A percentile compares a stretch with the other conserved stretches of the same genome.
These are phyloP conservation scores for Pisolithus orientalis DNA, from an alignment of 768 basidiomycete genomes.

Conservation along the genomic window DNA sequence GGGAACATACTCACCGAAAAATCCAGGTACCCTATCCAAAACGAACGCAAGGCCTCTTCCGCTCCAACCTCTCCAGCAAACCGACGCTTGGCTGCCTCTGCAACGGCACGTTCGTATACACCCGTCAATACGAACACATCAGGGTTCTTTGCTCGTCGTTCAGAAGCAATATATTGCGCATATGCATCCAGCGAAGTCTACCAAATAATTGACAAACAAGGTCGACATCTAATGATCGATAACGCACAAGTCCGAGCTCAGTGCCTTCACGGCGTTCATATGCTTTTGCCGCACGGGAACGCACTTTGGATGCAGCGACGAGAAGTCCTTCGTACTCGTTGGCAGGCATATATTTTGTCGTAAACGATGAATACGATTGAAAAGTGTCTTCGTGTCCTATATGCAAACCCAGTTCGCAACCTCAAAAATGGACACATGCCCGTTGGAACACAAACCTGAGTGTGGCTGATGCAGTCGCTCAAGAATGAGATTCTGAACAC, in stretches of 20 bases:
- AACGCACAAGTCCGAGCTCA: constrained; percentile 55
- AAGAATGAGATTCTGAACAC: constrained; percentile 54
- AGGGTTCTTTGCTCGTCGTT: constrained; percentile 54
- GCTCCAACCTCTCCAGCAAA: constrained; percentile 49
- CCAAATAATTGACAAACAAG: constrained; percentile 7
- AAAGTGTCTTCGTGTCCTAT: constrained; percentile 76
- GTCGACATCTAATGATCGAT: neutral
- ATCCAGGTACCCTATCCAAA: constrained; percentile 75
- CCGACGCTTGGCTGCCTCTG: constrained; percentile 58
- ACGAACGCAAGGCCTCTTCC: constrained; percentile 52
- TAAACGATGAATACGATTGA: constrained; percentile 84
- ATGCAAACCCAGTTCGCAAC: neutral
- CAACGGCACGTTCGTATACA: constrained; percentile 70
- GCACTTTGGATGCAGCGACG: constrained; percentile 69
- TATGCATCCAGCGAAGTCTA: constrained; percentile 51
- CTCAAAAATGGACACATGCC: neutral
- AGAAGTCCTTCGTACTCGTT: constrained; percentile 75
- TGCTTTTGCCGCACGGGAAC: constrained; percentile 51
- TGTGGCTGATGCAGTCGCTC: constrained; percentile 72
- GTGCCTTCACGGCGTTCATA: constrained; percentile 58
- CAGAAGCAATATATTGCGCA: constrained; percentile 55
- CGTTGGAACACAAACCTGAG: constrained; percentile 41
- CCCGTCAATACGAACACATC: constrained; percentile 50
- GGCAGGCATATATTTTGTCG: constrained; percentile 67
- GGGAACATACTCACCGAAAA: constrained; percentile 44